These are phyloP conservation scores for Cenchrus fungigraminus DNA, from an alignment of 176 grass and related monocot species.

Conservation along the genomic window DNA sequence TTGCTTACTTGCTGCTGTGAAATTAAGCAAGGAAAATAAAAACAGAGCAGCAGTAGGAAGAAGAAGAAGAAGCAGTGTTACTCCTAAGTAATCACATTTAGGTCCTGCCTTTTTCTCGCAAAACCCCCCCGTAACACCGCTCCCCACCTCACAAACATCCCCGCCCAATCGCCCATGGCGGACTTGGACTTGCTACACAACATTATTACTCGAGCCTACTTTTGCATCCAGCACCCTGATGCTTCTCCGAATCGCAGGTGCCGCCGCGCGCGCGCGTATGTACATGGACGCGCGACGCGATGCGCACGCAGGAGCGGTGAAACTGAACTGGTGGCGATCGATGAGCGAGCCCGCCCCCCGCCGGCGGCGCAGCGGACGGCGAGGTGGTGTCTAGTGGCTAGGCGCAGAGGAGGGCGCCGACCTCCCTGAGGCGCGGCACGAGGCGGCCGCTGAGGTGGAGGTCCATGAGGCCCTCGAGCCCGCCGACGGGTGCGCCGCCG, in stretches of 20 bases:
- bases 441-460: constrained; percentile 83
- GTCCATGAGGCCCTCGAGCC: constrained; percentile 85
- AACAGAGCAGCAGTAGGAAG: background rate
- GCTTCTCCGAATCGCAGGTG: no score
- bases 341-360: no score
- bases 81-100: constrained; percentile 52
- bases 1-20: background rate
- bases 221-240: no score
- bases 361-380: background rate
- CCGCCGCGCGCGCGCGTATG: no score
- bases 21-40: background rate
- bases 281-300: no score
- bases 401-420: constrained; percentile 48
- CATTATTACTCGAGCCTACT: no score
- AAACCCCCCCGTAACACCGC: background rate
- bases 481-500: constrained; percentile 75
- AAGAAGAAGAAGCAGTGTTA: no score
- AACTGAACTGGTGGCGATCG: no score
- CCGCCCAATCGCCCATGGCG: background rate
- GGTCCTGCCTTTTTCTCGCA: constrained; percentile 1
- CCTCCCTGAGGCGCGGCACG: constrained; percentile 48
- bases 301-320: no score
- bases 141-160: background rate
- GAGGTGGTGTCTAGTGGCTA: background rate
- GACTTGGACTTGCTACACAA: no score